Evolutionary conservation across 306 rosid species (phyloP).

Genomic region (Fagus sylvatica): DNA sequence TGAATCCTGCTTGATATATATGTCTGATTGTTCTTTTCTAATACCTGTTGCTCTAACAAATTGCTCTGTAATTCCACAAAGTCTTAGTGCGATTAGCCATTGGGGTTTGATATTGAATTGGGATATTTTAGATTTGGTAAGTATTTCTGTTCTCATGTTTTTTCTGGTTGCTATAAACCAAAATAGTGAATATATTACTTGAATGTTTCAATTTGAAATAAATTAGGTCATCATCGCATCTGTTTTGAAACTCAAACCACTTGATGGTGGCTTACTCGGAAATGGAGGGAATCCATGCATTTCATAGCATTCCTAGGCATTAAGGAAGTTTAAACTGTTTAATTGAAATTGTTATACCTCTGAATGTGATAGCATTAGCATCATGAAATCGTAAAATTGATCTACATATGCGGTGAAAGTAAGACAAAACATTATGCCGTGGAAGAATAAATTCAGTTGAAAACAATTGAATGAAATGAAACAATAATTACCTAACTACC

Average conservation of each 20-base stretch:
- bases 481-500: neutral
- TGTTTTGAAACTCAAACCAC: neutral
- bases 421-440: too few relatives aligned
- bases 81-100: neutral
- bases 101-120: neutral
- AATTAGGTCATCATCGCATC: too few relatives aligned
- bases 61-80: neutral
- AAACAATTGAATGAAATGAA: neutral
- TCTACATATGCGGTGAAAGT: neutral
- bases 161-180: too few relatives aligned
- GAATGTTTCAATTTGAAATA: too few relatives aligned
- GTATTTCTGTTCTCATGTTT: neutral
- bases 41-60: neutral
- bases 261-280: neutral
- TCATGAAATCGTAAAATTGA: neutral
- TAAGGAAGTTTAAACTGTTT: neutral
- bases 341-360: neutral
- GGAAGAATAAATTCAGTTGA: neutral
- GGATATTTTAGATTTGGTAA: neutral
- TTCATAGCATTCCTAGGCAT: neutral
- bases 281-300: neutral
- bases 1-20: neutral
- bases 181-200: too few relatives aligned
- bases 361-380: neutral
- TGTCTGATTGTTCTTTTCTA: neutral